Evolutionary conservation across 139 green algal genomes (phyloP).

Genomic region (Mychonastes homosphaera): DNA sequence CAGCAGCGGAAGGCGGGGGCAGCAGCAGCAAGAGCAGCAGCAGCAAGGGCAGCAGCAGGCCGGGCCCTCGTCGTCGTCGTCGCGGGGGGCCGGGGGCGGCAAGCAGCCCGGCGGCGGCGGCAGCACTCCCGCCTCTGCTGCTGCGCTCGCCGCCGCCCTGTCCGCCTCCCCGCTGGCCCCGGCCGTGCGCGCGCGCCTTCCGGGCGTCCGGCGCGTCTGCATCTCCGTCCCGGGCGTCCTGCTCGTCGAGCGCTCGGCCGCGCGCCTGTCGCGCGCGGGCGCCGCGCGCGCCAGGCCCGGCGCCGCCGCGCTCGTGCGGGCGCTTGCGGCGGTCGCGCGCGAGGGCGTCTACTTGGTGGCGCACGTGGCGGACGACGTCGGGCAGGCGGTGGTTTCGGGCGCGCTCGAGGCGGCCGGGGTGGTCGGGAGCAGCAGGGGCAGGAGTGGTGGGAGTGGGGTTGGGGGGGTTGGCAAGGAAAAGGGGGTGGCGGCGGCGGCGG

Average conservation of each 20-base stretch:
- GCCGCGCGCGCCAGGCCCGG: conserved; percentile 24
- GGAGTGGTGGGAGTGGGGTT: no score
- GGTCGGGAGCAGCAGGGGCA: conserved; percentile 12
- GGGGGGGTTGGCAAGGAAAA: no score
- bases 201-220: conserved; percentile 42
- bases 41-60: neutral
- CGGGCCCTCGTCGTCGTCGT: neutral
- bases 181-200: conserved; percentile 33
- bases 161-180: conserved; percentile 10
- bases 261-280: conserved; percentile 47
- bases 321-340: conserved; percentile 26
- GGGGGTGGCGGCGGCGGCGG: no score
- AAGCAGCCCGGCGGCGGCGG: conserved; percentile 1
- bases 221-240: conserved; percentile 55
- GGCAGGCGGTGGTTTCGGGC: conserved; percentile 34
- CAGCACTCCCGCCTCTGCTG: neutral
- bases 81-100: neutral
- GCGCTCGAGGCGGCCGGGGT: conserved; percentile 39
- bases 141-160: neutral
- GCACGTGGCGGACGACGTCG: conserved; percentile 46
- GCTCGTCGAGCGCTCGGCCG: conserved; percentile 35
- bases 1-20: neutral
- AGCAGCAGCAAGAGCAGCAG: neutral
- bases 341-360: conserved; percentile 26
- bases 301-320: conserved; percentile 32